Evolutionary conservation across 768 basidiomycete genomes (phyloP).

Genomic region (Leccinum uliginosum): DNA sequence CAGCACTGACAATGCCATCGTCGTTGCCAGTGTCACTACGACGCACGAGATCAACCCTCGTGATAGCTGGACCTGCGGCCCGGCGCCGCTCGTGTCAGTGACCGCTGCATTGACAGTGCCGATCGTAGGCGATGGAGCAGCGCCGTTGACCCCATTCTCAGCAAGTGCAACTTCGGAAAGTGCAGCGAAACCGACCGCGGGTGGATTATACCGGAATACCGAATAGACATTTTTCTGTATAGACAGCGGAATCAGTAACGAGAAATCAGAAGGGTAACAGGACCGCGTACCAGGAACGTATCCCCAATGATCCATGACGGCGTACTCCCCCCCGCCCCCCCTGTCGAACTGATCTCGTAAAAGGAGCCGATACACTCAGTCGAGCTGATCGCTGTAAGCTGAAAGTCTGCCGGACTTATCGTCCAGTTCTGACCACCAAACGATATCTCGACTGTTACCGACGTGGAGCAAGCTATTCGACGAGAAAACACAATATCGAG

Average conservation of each 20-base stretch:
- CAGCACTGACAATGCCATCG: not conserved
- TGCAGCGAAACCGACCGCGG: constrained; percentile 48
- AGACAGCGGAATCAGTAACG: not conserved
- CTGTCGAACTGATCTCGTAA: constrained; percentile 38
- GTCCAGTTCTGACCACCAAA: constrained; percentile 46
- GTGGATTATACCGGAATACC: constrained; percentile 47
- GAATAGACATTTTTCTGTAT: constrained; percentile 53
- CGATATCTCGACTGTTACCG: constrained; percentile 36
- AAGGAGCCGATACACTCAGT: constrained; percentile 50
- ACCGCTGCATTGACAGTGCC: constrained; percentile 48
- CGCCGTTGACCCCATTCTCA: constrained; percentile 28
- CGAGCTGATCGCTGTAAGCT: constrained; percentile 34
- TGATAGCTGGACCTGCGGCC: not conserved
- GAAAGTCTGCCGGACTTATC: constrained; percentile 47
- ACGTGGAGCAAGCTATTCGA: constrained; percentile 31
- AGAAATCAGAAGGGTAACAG: not conserved
- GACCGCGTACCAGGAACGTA: constrained; percentile 37
- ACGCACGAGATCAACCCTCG: not conserved
- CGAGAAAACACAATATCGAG: not conserved
- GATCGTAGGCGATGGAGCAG: constrained; percentile 53
- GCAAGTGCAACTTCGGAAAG: constrained; percentile 32
- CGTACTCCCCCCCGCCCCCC: constrained; percentile 17
- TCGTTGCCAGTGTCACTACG: not conserved
- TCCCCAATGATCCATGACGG: constrained; percentile 52
- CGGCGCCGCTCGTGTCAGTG: constrained; percentile 21